Base-by-base conservation (phyloP, 768 basidiomycete genomes). In the Amanita pallidorosea region DNA sequence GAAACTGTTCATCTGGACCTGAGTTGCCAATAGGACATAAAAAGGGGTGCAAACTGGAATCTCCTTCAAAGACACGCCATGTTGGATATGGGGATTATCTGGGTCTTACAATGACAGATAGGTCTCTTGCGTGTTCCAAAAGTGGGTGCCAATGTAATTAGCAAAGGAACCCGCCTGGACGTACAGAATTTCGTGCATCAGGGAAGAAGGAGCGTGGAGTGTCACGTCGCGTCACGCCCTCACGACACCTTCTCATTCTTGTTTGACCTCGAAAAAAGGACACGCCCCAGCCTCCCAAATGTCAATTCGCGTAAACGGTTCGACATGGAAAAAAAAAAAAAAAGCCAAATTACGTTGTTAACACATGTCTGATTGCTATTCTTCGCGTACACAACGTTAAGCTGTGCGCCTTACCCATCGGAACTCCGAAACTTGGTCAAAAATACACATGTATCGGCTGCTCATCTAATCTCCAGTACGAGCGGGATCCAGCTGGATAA, bases 41-140 rank as follows among this genome's bases (percentile, higher is more conserved):
- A 41, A 15, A 36, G 29, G 23, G 27, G 7, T 38, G 45, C 44
- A 40, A 43, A 47, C 52, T 36, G 57, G 47, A 73, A 79, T 77
- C 62, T 87, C 82, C 57, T 76, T 69, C 62, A 88, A 88, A 9
- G 86, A 88, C 44, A 84, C 66, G 54, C 73, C 72, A 58, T 77
- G 69, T 51, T 76, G 70, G 34, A 77, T 65, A 29, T 70, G 51
- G 4, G 73, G 58, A 20, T 73, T 71, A 49, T 71, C 67, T 35
- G 62, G 64, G 43, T 72, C 73, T 18, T 69, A 67, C 53, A 75
- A 75, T 0, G 70, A 68, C 56, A 83, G 74, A 61, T 88, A 88
- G 55, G 65, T 73, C 62, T 87, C 82, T 63, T 88, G 86, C 1
- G 83, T 75, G 58, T 88, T 88, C 85, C 85, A 90, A 57, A 86